These are phyloP conservation scores for Xylariaceae sp. DNA, from an alignment of 2,329 filamentous ascomycete genomes.

Conservation along the genomic window DNA sequence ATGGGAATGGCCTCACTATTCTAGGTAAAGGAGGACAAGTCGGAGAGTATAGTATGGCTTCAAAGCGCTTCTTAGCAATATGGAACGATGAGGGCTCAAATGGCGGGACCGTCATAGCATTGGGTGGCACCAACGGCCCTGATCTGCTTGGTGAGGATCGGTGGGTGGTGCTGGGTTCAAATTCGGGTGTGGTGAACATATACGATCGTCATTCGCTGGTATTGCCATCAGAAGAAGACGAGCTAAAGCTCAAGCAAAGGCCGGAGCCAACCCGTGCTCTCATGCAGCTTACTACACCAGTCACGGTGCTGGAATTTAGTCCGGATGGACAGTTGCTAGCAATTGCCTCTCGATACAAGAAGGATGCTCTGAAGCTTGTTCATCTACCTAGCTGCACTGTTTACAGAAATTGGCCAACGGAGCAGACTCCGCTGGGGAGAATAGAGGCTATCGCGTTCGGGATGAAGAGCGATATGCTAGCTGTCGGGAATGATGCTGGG, in stretches of 20 bases:
- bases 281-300: conserved; percentile 86
- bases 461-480: conserved; percentile 70
- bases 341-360: conserved; percentile 86
- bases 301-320: conserved; percentile 80
- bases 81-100: conserved; percentile 93
- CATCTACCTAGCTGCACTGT: conserved; percentile 93
- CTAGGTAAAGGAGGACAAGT: conserved; percentile 87
- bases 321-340: conserved; percentile 88
- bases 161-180: conserved; percentile 88
- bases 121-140: conserved; percentile 74
- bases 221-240: conserved; percentile 44
- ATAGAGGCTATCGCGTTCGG: conserved; percentile 77
- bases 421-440: conserved; percentile 83
- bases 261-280: conserved; percentile 77
- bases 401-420: conserved; percentile 96
- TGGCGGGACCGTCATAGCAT: conserved; percentile 79
- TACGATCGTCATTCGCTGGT: conserved; percentile 81
- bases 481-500: conserved; percentile 86
- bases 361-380: conserved; percentile 83
- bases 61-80: conserved; percentile 73
- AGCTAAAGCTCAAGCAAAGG: conserved; percentile 63
- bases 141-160: conserved; percentile 74
- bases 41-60: conserved; percentile 80
- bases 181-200: conserved; percentile 87
- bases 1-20: conserved; percentile 80